These are phyloP conservation scores for Candida hispaniensis DNA, from an alignment of 805 yeast species.

Conservation along the genomic window DNA sequence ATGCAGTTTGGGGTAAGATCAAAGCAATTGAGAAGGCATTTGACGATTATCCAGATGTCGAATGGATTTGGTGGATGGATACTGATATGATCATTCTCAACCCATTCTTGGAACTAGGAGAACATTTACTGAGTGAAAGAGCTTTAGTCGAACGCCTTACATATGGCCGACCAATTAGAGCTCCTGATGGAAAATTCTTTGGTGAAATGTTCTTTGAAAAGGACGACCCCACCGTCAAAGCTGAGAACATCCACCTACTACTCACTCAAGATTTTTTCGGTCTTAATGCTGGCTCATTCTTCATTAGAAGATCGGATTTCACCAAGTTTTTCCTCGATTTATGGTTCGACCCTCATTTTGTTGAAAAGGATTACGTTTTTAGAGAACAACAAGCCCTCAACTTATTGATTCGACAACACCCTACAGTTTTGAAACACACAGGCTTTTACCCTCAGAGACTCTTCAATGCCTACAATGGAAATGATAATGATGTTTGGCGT, in stretches of 20 bases:
- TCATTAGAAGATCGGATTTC: constrained; percentile 23
- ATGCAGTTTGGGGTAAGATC: constrained; percentile 29
- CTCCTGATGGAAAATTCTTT: constrained; percentile 15
- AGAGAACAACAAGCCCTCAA: constrained; percentile 25
- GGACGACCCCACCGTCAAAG: constrained; percentile 9
- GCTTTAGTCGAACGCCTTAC: constrained; percentile 22
- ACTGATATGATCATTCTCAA: constrained; percentile 30
- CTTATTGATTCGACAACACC: constrained; percentile 20
- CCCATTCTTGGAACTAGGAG: constrained; percentile 24
- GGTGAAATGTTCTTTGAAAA: constrained; percentile 6
- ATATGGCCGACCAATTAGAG: constrained; percentile 22
- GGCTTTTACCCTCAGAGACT: constrained; percentile 27
- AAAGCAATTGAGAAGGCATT: constrained; percentile 28
- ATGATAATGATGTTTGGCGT: constrained; percentile 13
- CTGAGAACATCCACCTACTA: constrained; percentile 23
- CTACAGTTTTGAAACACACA: constrained; percentile 19
- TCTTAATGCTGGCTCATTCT: constrained; percentile 30
- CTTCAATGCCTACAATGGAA: constrained; percentile 24
- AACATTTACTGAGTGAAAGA: constrained; percentile 26
- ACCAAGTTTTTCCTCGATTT: constrained; percentile 24
- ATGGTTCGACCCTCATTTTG: constrained; percentile 25
- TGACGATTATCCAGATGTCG: constrained; percentile 26
- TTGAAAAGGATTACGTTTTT: constrained; percentile 19
- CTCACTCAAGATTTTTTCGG: constrained; percentile 26
- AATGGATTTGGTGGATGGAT: constrained; percentile 35